Evolutionary conservation across 2,329 filamentous ascomycete species (phyloP), one percentile per base, ranked within the genome.

Genomic region (Trichoderma atroviride): DNA sequence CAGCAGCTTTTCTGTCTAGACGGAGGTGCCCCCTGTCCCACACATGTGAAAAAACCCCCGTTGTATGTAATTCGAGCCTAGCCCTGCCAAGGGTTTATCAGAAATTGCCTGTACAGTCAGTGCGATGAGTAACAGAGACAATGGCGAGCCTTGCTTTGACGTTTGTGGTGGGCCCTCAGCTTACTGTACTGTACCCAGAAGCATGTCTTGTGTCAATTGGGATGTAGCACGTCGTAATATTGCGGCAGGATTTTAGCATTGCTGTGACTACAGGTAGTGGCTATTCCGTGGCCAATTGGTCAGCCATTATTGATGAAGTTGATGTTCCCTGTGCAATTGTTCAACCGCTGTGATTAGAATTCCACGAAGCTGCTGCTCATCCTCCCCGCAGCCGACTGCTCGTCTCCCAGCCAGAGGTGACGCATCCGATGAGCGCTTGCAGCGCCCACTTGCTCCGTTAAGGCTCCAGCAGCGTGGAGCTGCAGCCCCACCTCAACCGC

Each of bases 51-150:
- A 52, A 69, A 52, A 61, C 22, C n/a, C 55, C 27, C 31, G 19
- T 31, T 22, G 14, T 35, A 35, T 9, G 61, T 55, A 27, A 33
- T 24, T 50, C 24, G 61, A 6, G 40, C n/a, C 31, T 62, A 62
- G 59, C 43, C 33, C 33, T 52, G 35, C 27, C 40, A 50, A 27
- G 35, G 52, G 35, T 47, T 65, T 47, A 65, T 50, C 50, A 55
- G 56, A 63, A 60, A 69, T n/a, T 43, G 33, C 11, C 33, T 35
- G 33, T 35, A 61, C 65, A 68, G 65, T 68, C 57, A 68, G 65
- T 68, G 68, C 43, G 68, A 65, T 64, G 68, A 65, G 68, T 65
- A 65, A 69, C 60, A 69, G 40, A 14, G 29, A 40, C 56, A 43
- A 59, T 47, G 64, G 43, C 65, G 22, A 68, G 65, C 65, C 65